A percentile compares a stretch with the other conserved stretches of the same genome.
phyloP scores from a whole-genome alignment of 768 basidiomycete species.

The Lactarius hatsudake region DNA sequence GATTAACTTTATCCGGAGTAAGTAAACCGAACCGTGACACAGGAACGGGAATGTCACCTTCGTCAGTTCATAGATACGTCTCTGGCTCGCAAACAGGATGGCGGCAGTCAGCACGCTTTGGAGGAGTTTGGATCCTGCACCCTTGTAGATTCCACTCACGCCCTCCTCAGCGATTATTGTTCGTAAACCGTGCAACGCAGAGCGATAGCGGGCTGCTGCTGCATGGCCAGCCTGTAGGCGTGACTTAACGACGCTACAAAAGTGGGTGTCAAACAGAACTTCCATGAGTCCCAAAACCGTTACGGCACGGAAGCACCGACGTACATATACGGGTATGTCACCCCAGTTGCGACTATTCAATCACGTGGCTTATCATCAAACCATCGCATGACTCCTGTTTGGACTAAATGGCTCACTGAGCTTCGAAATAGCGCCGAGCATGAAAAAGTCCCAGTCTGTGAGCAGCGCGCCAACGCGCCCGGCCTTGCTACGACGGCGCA shows the following conservation, averaged over 20 bases:
- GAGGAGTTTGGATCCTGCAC: slow-evolving; percentile 81
- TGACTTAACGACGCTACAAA: slow-evolving; percentile 63
- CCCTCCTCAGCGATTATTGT: slow-evolving; percentile 80
- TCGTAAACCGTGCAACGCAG: slow-evolving; percentile 71
- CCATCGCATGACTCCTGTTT: neutral
- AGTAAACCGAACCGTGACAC: neutral
- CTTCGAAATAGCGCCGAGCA: slow-evolving; percentile 93
- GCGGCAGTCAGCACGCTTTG: slow-evolving; percentile 94
- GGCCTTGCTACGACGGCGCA: slow-evolving; percentile 57
- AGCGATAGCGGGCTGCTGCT: slow-evolving; percentile 66
- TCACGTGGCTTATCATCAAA: slow-evolving; percentile 1
- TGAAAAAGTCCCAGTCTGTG: slow-evolving; percentile 87
- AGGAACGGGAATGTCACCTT: slow-evolving; percentile 33
- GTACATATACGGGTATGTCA: slow-evolving; percentile 76
- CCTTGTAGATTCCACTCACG: slow-evolving; percentile 80
- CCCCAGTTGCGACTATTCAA: slow-evolving; percentile 42
- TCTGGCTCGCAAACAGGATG: slow-evolving; percentile 88
- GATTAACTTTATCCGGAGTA: slow-evolving; percentile 3
- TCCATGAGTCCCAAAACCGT: slow-evolving; percentile 3
- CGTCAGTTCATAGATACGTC: slow-evolving; percentile 73
- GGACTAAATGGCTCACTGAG: slow-evolving; percentile 51
- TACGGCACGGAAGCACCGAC: slow-evolving; percentile 27
- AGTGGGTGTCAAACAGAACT: slow-evolving; percentile 12
- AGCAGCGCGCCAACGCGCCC: slow-evolving; percentile 48
- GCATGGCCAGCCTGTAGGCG: slow-evolving; percentile 74